Conservation (phyloP, 176 grass and related monocot species). For the Carex littledalei region DNA sequence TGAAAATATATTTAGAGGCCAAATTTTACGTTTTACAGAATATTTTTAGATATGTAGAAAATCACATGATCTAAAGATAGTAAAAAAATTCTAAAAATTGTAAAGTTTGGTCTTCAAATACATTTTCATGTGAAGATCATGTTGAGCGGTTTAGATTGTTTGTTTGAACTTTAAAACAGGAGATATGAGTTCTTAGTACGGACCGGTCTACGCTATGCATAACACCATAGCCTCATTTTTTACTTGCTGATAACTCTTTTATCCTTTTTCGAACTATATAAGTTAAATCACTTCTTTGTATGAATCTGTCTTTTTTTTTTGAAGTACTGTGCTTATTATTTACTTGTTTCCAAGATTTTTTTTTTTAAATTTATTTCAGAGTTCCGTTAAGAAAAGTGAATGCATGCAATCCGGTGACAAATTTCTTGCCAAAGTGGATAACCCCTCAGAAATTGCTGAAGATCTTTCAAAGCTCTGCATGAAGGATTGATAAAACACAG, state of each 20-base stretch:
- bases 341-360: neutral
- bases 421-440: neutral
- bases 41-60: no score
- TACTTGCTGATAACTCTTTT: neutral
- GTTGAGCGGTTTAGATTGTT: no score
- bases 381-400: neutral
- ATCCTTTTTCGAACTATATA: no score
- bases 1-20: no score
- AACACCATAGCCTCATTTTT: neutral
- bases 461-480: conserved; percentile 16
- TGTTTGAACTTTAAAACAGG: no score
- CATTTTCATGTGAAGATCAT: no score
- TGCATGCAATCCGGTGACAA: neutral
- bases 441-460: conserved; percentile 2
- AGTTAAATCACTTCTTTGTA: neutral
- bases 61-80: no score
- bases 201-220: no score
- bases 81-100: no score
- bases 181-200: no score
- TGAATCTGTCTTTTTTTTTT: neutral
- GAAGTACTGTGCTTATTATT: neutral
- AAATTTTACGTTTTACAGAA: no score
- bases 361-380: neutral
- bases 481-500: neutral
- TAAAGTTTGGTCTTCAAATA: no score